phyloP scores from a whole-genome alignment of 192 early-diverging fungal genomes.

The Spinellus fusiger region DNA sequence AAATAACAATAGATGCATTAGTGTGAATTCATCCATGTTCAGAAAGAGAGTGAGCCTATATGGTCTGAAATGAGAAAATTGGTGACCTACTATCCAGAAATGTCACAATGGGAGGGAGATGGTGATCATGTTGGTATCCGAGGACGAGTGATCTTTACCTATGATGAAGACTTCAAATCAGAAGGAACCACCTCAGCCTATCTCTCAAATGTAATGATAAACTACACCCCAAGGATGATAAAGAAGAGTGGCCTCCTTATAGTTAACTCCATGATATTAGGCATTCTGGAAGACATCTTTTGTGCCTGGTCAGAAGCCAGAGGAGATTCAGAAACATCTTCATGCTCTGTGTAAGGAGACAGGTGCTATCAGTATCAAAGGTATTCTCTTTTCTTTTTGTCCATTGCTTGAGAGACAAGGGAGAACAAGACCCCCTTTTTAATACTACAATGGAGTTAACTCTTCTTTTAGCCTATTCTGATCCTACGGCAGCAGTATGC shows the following conservation, averaged over 20 bases:
- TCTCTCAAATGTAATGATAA: not conserved
- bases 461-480: not conserved
- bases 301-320: not conserved
- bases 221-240: not conserved
- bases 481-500: not conserved
- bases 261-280: not conserved
- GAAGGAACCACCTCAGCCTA: not conserved
- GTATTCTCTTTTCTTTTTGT: not conserved
- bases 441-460: no score
- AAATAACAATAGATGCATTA: not conserved
- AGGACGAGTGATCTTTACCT: conserved; percentile 13
- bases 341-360: conserved; percentile 1
- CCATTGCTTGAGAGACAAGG: not conserved
- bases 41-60: not conserved
- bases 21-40: conserved; percentile 25
- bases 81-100: conserved; percentile 26
- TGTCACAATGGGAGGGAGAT: conserved; percentile 30
- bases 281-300: conserved; percentile 10
- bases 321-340: not conserved
- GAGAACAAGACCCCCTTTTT: not conserved
- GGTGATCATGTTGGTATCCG: conserved; percentile 25
- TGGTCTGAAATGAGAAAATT: conserved; percentile 25
- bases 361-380: conserved; percentile 5
- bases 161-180: not conserved
- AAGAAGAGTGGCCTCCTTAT: not conserved